Conservation (phyloP, 495 filamentous ascomycete species). For the Platismatia glauca region DNA sequence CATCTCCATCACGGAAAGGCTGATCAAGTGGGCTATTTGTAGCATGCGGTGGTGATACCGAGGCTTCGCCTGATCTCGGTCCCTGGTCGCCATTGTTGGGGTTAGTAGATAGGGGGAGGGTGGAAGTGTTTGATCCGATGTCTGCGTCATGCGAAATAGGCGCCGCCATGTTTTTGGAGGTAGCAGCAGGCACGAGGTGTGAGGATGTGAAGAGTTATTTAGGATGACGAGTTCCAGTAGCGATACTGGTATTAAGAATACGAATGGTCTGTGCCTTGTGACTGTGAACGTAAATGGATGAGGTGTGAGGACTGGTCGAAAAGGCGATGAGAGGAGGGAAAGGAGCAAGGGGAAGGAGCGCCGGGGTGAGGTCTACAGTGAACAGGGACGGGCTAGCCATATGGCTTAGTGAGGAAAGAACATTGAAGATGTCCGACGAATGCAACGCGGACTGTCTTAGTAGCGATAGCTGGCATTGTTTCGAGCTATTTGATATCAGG, state of each 20-base stretch:
- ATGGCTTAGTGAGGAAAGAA: not conserved
- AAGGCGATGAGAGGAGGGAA: not conserved
- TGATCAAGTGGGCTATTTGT: not conserved
- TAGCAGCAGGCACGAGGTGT: not conserved
- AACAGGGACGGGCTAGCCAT: not conserved
- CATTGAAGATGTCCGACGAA: not conserved
- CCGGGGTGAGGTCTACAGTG: not conserved
- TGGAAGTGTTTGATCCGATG: not conserved
- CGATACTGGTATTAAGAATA: not conserved
- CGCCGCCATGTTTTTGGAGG: not conserved
- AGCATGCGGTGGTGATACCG: not conserved
- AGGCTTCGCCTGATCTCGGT: not conserved
- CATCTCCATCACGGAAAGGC: not conserved
- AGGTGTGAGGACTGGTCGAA: not conserved
- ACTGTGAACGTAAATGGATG: not conserved
- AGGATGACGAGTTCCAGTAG: not conserved
- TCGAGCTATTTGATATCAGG: not conserved
- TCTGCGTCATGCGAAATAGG: not conserved
- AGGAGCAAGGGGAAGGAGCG: constrained; percentile 1
- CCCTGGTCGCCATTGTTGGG: not conserved
- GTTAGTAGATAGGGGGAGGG: not conserved
- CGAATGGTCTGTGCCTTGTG: not conserved
- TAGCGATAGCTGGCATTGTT: not conserved
- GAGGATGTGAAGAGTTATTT: not conserved
- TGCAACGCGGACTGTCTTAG: not conserved